These are phyloP conservation scores for Phytophthora aleatoria DNA, from an alignment of 352 stramenopile genomes.

Conservation along the genomic window DNA sequence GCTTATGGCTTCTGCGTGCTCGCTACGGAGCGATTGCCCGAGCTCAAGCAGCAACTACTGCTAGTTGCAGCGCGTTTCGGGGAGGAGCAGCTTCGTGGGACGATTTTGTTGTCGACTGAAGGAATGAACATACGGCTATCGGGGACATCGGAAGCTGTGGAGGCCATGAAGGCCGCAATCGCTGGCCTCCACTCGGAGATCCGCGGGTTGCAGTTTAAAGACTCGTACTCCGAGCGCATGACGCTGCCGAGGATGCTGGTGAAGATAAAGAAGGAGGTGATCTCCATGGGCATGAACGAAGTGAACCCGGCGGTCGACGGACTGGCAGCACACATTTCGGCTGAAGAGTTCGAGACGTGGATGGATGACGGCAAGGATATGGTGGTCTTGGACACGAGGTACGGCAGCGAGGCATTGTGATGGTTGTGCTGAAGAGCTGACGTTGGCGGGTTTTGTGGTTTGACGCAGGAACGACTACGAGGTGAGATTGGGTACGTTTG, in stretches of 20 bases:
- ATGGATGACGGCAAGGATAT: slow-evolving; percentile 71
- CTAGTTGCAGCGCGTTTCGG: slow-evolving; percentile 26
- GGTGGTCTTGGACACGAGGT: slow-evolving; percentile 73
- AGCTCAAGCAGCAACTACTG: slow-evolving; percentile 46
- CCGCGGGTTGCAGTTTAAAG: slow-evolving; percentile 62
- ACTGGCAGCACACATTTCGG: slow-evolving; percentile 57
- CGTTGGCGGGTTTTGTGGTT: not conserved
- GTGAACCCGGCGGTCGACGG: slow-evolving; percentile 54
- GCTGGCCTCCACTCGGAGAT: slow-evolving; percentile 45
- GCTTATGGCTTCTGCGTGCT: slow-evolving; percentile 79
- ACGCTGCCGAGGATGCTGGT: slow-evolving; percentile 74
- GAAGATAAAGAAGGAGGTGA: slow-evolving; percentile 80
- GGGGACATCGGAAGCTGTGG: slow-evolving; percentile 43
- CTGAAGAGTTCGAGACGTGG: slow-evolving; percentile 72
- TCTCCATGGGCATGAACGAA: slow-evolving; percentile 63
- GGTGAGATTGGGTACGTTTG: slow-evolving; percentile 73
- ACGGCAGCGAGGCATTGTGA: not conserved
- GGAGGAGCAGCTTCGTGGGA: slow-evolving; percentile 55
- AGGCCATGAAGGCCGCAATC: slow-evolving; percentile 56
- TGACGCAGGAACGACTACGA: slow-evolving; percentile 74
- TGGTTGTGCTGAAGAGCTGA: slow-evolving; percentile 6
- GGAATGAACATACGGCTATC: slow-evolving; percentile 75
- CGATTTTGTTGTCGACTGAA: slow-evolving; percentile 67
- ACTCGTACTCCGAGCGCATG: slow-evolving; percentile 57
- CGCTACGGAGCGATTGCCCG: slow-evolving; percentile 34